Evolutionary conservation across 2,329 filamentous ascomycete species (phyloP), one percentile per base, ranked within the genome.

Genomic region (Acrodontium crateriforme): DNA sequence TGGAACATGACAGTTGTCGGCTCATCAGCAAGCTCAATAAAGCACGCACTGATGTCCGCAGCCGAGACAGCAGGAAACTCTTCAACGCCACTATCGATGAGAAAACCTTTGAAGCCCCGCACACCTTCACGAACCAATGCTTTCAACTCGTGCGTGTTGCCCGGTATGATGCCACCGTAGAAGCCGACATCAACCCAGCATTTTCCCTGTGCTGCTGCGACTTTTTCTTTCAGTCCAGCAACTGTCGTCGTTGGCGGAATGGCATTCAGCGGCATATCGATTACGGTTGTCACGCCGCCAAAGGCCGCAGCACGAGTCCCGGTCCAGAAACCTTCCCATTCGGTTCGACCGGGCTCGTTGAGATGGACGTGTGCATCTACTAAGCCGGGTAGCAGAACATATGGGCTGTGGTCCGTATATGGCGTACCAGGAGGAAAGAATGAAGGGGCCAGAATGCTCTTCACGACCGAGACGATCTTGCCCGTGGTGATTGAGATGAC

Each of bases 101-200:
- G 58, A 55, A 98, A 98, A 1, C 87, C 87, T 59, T 98, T 98
- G 67, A 98, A 95, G 9, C 89, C 89, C 39, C 85, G 69, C 8
- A 95, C 87, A 29, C 89, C 89, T 21, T 74, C 78, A 31, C 81
- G 69, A 1, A 95, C 79, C 3, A 98, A 64, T 1, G 74, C 76
- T 43, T 81, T 72, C 30, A 98, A 60, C 46, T 95, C 74, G 8
- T 69, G 55, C 3, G 75, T 70, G 49, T 98, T 98, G 2, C 87
- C 89, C 3, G 89, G 89, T 25, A 98, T 74, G 20, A 95, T 74
- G 17, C 89, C 89, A 15, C 89, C 89, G 51, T 95, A 95, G 56
- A 98, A 95, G 16, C 84, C 89, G n/a, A 95, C 85, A 46, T 95
- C 89, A 15, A 95, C 83, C 87, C 87, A 98, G 58, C 87, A 93